phyloP scores from a whole-genome alignment of 345 rosid genomes.

The Eucalyptus caleyi region DNA sequence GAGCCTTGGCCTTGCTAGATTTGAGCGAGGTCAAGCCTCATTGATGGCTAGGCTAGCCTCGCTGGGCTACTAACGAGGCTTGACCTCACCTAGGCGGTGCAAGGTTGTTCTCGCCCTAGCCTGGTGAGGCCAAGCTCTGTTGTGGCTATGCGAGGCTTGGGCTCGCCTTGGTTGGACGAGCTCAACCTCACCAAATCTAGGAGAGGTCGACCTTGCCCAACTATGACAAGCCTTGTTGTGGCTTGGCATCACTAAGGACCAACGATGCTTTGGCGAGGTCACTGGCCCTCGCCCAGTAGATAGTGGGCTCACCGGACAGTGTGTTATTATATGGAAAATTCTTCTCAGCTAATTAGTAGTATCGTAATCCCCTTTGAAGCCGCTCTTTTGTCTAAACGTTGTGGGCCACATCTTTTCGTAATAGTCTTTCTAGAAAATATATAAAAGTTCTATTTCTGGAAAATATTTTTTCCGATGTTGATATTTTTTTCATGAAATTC shows the following conservation, averaged over 20 bases:
- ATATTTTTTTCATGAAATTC: not conserved
- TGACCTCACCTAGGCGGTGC: no score
- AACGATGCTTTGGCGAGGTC: accelerated
- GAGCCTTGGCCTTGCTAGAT: no score
- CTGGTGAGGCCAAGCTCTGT: accelerated
- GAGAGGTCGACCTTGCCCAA: no score
- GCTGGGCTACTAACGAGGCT: accelerated
- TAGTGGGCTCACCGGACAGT: not conserved
- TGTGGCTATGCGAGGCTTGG: no score
- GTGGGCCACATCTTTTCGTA: not conserved
- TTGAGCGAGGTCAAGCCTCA: no score
- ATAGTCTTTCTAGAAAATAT: no score
- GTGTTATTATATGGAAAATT: not conserved
- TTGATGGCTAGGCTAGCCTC: no score
- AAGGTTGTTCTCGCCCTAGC: accelerated
- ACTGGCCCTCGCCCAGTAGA: accelerated
- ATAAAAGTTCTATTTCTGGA: not conserved
- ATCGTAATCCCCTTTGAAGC: not conserved
- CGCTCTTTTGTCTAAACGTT: no score
- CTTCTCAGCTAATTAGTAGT: not conserved
- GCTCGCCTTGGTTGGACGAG: accelerated
- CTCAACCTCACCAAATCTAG: no score
- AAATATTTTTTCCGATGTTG: not conserved
- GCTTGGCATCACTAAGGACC: accelerated
- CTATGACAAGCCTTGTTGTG: no score